A percentile compares a stretch with the other conserved stretches of the same genome.
These are phyloP conservation scores for Picea abies DNA, from an alignment of 83 land plant genomes.

Conservation along the genomic window DNA sequence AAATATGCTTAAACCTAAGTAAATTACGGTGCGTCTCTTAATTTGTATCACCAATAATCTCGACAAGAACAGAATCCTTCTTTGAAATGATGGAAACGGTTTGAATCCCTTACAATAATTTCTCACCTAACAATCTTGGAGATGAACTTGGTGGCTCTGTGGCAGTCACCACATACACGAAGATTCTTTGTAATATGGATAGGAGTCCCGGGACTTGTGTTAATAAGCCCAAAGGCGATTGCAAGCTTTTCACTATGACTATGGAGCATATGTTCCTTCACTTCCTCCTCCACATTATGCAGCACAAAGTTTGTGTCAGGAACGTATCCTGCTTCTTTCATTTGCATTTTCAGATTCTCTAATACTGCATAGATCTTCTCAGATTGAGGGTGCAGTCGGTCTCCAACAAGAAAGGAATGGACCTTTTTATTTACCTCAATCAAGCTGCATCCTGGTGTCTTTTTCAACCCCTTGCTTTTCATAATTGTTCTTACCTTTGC, in stretches of 20 bases:
- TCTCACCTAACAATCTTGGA: conserved; percentile 12
- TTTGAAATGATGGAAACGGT: conserved; percentile 17
- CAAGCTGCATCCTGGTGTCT: conserved; percentile 42
- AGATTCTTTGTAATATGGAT: conserved; percentile 13
- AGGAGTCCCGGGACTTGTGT: neutral
- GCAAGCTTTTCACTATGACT: conserved; percentile 52
- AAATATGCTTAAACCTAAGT: too few relatives aligned
- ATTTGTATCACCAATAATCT: conserved; percentile 1
- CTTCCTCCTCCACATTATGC: conserved; percentile 30
- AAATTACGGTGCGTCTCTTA: too few relatives aligned
- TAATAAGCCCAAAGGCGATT: conserved; percentile 50
- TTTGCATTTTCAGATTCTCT: conserved; percentile 24
- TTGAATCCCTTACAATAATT: conserved; percentile 11
- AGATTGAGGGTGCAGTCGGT: conserved; percentile 36
- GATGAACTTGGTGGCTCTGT: conserved; percentile 16
- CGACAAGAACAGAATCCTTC: conserved; percentile 6
- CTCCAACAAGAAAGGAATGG: conserved; percentile 43
- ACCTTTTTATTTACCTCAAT: conserved; percentile 15
- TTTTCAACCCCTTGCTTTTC: conserved; percentile 34
- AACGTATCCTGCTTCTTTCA: conserved; percentile 47
- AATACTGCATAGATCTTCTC: conserved; percentile 51
- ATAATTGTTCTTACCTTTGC: conserved; percentile 45
- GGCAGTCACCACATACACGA: conserved; percentile 19
- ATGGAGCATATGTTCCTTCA: conserved; percentile 42
- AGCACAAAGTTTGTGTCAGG: conserved; percentile 44